Evolutionary conservation across 1,284 basidiomycete species (phyloP).

Genomic region (Cutaneotrichosporon daszewskae): DNA sequence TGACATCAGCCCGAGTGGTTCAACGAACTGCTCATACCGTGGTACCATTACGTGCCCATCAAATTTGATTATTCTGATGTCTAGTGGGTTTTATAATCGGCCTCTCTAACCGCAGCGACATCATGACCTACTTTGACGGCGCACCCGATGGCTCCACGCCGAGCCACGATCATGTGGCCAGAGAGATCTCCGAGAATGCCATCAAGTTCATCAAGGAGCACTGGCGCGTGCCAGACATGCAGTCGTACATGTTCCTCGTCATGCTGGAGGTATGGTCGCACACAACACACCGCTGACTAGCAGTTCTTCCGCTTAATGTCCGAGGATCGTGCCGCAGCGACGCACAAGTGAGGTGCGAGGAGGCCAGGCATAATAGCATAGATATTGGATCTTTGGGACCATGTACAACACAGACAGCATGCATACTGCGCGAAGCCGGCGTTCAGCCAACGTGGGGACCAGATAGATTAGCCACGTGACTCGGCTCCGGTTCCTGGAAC

Average conservation of each 20-base stretch:
- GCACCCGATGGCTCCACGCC: conserved; percentile 42
- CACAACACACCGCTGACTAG: too few relatives aligned
- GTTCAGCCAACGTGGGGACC: too few relatives aligned
- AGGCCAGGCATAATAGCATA: too few relatives aligned
- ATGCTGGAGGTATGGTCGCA: conserved; percentile 36
- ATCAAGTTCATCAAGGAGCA: conserved; percentile 38
- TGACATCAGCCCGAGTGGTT: conserved; percentile 30
- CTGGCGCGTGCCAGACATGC: conserved; percentile 49
- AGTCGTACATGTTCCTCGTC: conserved; percentile 41
- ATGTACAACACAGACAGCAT: too few relatives aligned
- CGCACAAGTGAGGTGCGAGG: too few relatives aligned
- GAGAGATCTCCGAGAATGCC: conserved; percentile 46
- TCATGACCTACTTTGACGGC: conserved; percentile 50
- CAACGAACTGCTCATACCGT: conserved; percentile 35
- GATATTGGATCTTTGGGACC: too few relatives aligned
- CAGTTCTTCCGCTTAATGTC: too few relatives aligned
- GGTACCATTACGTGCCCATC: conserved; percentile 46
- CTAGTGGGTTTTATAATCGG: conserved; percentile 13
- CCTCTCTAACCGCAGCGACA: conserved; percentile 25
- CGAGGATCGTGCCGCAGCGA: too few relatives aligned
- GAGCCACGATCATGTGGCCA: conserved; percentile 44
- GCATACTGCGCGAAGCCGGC: too few relatives aligned
- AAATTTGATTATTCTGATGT: conserved; percentile 44
- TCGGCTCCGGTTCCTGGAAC: too few relatives aligned
- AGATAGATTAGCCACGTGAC: too few relatives aligned